Evolutionary conservation across 106 monocot genomes (phyloP).

Genomic region (Platanthera zijinensis): DNA sequence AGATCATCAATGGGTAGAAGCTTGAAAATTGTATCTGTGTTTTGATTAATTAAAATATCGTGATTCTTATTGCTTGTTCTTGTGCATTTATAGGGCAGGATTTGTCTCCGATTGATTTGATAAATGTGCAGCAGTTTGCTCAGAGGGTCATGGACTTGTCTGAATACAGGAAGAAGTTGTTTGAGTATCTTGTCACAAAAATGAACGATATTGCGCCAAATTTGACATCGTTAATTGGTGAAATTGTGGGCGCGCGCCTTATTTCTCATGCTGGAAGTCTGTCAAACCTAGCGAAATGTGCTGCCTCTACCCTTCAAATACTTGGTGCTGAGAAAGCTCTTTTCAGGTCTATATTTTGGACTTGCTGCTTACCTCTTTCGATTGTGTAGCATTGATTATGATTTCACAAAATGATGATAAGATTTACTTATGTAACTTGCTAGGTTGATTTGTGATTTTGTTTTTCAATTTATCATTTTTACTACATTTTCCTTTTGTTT

Average conservation of each 20-base stretch:
- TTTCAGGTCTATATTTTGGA: slow-evolving; percentile 53
- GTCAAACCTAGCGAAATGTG: slow-evolving; percentile 83
- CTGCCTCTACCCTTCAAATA: slow-evolving; percentile 89
- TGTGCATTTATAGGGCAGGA: slow-evolving; percentile 72
- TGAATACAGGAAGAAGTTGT: slow-evolving; percentile 73
- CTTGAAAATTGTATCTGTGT: background rate
- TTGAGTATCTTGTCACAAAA: slow-evolving; percentile 86
- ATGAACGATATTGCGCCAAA: slow-evolving; percentile 96
- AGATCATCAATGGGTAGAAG: slow-evolving; percentile 96
- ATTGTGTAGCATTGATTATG: background rate
- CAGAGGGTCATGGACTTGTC: slow-evolving; percentile 71
- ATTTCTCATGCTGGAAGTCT: slow-evolving; percentile 97
- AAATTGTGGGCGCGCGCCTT: slow-evolving; percentile 80
- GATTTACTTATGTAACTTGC: background rate
- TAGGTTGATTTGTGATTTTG: background rate
- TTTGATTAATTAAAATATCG: background rate
- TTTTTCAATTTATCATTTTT: too few relatives aligned
- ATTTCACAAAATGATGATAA: background rate
- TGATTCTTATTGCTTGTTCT: background rate
- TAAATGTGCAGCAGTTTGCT: slow-evolving; percentile 85
- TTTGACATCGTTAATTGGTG: slow-evolving; percentile 82
- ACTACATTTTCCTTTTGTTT: background rate
- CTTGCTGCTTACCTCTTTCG: background rate
- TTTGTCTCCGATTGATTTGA: slow-evolving; percentile 76
- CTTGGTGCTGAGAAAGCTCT: slow-evolving; percentile 97